A percentile compares a stretch with the other conserved stretches of the same genome.
Conservation (phyloP, 208 protist species). For the Crithidia mellificae region DNA sequence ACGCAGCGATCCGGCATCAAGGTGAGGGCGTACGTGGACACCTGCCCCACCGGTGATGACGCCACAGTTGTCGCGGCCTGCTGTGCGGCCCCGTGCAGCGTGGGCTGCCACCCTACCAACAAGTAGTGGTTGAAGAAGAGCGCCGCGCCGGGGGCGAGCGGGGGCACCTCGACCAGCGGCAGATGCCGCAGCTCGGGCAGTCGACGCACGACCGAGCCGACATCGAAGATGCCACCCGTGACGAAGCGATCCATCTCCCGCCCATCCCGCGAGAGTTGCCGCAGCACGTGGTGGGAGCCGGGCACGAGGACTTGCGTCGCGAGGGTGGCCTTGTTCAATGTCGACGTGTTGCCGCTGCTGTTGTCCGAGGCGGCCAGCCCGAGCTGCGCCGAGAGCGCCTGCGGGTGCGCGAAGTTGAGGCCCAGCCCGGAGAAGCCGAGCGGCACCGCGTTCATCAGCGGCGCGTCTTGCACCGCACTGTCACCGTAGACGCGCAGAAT, state of each 20-base stretch:
- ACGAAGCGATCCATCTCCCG: constrained; percentile 54
- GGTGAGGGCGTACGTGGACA: constrained; percentile 53
- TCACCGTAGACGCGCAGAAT: constrained; percentile 77
- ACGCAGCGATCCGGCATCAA: constrained; percentile 76
- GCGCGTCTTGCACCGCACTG: constrained; percentile 44
- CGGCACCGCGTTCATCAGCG: constrained; percentile 66
- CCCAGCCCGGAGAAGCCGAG: constrained; percentile 38
- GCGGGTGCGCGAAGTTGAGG: constrained; percentile 34
- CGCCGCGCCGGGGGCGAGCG: constrained; percentile 53
- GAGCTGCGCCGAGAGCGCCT: constrained; percentile 50
- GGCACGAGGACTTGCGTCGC: constrained; percentile 46
- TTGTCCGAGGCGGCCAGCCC: constrained; percentile 32
- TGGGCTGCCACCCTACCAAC: constrained; percentile 43
- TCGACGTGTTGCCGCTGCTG: neutral
- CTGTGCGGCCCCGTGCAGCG: constrained; percentile 38
- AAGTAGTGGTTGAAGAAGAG: constrained; percentile 71
- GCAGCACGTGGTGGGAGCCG: constrained; percentile 75
- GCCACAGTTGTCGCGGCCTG: constrained; percentile 2
- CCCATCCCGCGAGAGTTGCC: constrained; percentile 56
- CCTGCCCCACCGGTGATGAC: constrained; percentile 24
- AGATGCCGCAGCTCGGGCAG: constrained; percentile 47
- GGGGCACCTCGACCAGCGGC: constrained; percentile 45
- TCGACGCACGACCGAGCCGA: constrained; percentile 56
- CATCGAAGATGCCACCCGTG: constrained; percentile 64
- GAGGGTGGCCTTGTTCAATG: too few species aligned